Percentiles rank a stretch among this genome's conserved stretches.
Conservation (phyloP, 257 asterid species). For the Solanum arcanum region DNA sequence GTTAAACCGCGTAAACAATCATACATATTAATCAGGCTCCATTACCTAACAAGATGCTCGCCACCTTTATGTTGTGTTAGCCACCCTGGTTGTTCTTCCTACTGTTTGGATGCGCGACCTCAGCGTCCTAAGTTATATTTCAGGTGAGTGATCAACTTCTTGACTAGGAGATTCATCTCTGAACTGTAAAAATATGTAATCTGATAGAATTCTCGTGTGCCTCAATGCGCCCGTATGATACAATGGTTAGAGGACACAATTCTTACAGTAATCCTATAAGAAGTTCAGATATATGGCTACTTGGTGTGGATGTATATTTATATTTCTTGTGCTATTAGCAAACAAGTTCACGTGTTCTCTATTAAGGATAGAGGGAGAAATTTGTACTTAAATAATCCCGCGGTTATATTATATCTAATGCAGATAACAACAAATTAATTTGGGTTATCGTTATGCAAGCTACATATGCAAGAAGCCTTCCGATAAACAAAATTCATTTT, state of each 20-base stretch:
- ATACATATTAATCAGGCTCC: too few relatives aligned
- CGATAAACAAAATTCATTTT: neutral
- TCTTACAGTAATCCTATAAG: neutral
- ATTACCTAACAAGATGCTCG: constrained; percentile 10
- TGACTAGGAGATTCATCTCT: neutral
- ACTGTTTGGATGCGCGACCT: constrained; percentile 80
- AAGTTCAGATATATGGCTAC: neutral
- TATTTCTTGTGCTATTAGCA: neutral
- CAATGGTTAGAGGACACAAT: neutral
- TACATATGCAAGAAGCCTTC: neutral
- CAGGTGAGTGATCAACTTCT: constrained; percentile 45
- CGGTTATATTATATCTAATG: neutral
- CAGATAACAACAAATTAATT: neutral
- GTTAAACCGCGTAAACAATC: too few relatives aligned
- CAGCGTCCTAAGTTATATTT: constrained; percentile 81
- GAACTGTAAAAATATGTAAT: neutral
- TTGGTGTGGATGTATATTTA: neutral
- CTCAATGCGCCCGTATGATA: neutral
- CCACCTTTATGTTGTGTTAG: constrained; percentile 55
- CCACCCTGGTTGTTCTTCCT: constrained; percentile 78
- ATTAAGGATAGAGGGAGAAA: neutral
- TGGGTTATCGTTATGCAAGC: neutral
- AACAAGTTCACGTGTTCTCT: neutral
- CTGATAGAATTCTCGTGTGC: neutral
- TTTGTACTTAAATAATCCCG: neutral